Percentiles rank a stretch among this genome's conserved stretches.
Conservation (phyloP, 306 rosid genomes). For the Sindora glabra region DNA sequence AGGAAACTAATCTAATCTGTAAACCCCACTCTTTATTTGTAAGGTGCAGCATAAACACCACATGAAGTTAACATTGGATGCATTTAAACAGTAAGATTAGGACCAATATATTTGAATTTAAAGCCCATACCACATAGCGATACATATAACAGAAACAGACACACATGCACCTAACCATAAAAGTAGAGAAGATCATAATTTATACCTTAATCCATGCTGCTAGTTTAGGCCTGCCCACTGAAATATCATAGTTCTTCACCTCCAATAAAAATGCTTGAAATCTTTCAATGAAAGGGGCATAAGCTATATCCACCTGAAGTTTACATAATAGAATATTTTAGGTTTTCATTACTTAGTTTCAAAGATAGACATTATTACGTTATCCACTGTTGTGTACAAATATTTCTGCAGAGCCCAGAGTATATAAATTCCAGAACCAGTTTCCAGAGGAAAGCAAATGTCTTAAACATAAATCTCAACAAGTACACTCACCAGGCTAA, state of each 20-base stretch:
- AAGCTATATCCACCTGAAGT: constrained; percentile 82
- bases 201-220: constrained; percentile 66
- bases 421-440: background rate
- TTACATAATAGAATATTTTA: background rate
- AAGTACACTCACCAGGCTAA: constrained; percentile 51
- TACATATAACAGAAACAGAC: background rate
- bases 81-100: background rate
- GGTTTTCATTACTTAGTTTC: no score
- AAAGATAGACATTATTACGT: background rate
- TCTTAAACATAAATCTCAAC: background rate
- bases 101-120: background rate
- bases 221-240: constrained; percentile 58
- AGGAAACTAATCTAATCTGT: no score
- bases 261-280: constrained; percentile 49
- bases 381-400: background rate
- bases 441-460: background rate
- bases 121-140: background rate
- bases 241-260: constrained; percentile 56
- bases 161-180: background rate
- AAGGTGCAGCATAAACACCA: background rate
- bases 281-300: constrained; percentile 80
- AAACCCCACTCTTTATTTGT: no score
- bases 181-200: background rate
- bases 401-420: background rate
- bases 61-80: background rate